Conservation (phyloP, 345 rosid genomes). For the Eucalyptus microcorys region DNA sequence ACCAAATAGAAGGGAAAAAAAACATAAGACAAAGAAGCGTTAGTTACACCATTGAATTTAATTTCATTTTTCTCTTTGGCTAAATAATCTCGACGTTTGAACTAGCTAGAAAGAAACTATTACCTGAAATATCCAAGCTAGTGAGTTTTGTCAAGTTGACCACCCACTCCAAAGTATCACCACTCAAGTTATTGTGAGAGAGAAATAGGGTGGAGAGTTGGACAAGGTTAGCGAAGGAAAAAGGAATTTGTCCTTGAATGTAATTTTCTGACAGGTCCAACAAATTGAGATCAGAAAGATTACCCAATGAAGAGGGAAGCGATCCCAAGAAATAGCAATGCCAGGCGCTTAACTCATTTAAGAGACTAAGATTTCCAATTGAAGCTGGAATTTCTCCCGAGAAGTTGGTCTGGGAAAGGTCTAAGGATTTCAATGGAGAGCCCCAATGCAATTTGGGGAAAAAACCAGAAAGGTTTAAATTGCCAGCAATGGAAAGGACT, state of each 20-base stretch:
- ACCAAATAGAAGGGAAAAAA: neutral
- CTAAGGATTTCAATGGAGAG: neutral
- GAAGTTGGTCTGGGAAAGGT: neutral
- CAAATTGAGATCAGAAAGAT: neutral
- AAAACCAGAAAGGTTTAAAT: too few species aligned
- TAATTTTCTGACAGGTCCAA: neutral
- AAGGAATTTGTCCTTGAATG: neutral
- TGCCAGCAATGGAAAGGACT: too few species aligned
- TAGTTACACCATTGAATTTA: neutral
- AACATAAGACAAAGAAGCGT: neutral
- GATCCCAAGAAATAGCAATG: too few species aligned
- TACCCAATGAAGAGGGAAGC: neutral
- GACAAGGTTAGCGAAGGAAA: neutral
- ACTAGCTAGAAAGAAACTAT: neutral
- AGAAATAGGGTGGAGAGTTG: accelerated
- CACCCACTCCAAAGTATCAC: neutral
- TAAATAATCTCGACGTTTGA: neutral
- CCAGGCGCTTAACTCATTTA: too few species aligned
- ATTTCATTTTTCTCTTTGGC: neutral
- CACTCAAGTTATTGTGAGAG: neutral
- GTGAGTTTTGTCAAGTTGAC: neutral
- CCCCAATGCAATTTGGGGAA: neutral
- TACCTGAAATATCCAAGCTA: neutral
- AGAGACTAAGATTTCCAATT: too few species aligned
- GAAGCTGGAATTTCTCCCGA: neutral